Base-by-base conservation (phyloP, 106 monocot species). In the Xerophyta viscosa region DNA sequence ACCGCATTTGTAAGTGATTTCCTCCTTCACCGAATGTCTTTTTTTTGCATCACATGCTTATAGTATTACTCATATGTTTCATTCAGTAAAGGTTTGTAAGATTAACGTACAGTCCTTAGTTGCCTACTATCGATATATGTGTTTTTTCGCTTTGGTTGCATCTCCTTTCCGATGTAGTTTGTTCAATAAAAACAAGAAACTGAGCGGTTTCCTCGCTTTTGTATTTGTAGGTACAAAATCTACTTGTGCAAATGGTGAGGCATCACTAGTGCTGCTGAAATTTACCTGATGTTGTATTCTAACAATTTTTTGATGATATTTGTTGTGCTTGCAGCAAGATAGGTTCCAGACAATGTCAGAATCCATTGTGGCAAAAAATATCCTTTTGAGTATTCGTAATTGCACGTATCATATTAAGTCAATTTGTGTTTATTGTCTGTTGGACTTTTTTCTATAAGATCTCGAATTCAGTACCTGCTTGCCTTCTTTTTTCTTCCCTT, bases 321-420 rank as follows among this genome's bases (percentile, higher is more conserved):
- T 39, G 6, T 33, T 31, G 31, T 54, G 20, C 29, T 54, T 54
- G 54, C 54, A 54, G 54, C 54, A 54, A 54, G n/a, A 31, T 2
- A 54, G 54, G 33, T 54, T 54, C 54, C 54, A 54, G 31, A 36
- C 54, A 3, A 54, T 54, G 54, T 54, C 54, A 33, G 54, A 54
- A 17, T 31, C 54, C 20, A 27, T 54, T 54, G 33, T 54, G 19
- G 21, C 20, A 36, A 54, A 54, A 21, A 54, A 54, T 54, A 54
- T 54, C 54, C 54, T 54, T 54, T 37, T 20, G 2, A 10, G 10
- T 39, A 3, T 12, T 39, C 15, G 39, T 36, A 36, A 36, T 6
- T 36, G 11, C 7, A 36, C 33, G 33, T 36, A 36, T 36, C 11
- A 6, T 5, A 36, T 36, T 36, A n/a, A 11, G 33, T n/a, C n/a